Conservation (phyloP, 371 early-diverging fungal species). For the Phascolomyces articulosus region DNA sequence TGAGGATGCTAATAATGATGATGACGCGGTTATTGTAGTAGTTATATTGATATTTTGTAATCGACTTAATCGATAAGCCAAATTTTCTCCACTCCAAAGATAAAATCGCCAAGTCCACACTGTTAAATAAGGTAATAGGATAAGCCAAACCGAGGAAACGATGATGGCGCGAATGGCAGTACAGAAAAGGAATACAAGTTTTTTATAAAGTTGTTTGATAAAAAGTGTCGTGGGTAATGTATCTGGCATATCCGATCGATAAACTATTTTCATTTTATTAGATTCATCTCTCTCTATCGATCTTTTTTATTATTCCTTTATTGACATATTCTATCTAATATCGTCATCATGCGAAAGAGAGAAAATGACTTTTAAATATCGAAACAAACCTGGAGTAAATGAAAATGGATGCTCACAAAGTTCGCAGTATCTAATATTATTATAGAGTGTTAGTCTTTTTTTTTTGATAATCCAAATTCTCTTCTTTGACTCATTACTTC, state of each 20-base stretch:
- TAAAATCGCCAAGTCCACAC: conserved; percentile 82
- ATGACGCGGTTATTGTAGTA: neutral
- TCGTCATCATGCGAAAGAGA: neutral
- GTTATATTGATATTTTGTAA: conserved; percentile 2
- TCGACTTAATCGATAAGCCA: conserved; percentile 29
- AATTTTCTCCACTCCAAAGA: conserved; percentile 70
- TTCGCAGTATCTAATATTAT: conserved; percentile 78
- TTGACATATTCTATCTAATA: neutral
- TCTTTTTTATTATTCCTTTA: neutral
- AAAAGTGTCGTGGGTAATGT: conserved; percentile 59
- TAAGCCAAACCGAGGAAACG: conserved; percentile 76
- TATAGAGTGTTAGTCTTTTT: too few species aligned
- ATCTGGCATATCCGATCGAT: conserved; percentile 72
- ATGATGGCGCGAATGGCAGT: conserved; percentile 42
- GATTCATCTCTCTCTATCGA: too few species aligned
- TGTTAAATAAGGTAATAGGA: conserved; percentile 78
- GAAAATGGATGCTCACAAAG: conserved; percentile 85
- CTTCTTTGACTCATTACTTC: conserved; percentile 43
- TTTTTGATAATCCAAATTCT: neutral
- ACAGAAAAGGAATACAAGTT: conserved; percentile 27
- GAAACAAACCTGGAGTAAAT: conserved; percentile 79
- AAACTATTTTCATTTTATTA: conserved; percentile 54
- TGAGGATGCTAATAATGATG: neutral
- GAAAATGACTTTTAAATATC: neutral
- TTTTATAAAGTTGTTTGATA: conserved; percentile 49